Conservation (phyloP, 208 protist genomes). For the Leishmania arabica region DNA sequence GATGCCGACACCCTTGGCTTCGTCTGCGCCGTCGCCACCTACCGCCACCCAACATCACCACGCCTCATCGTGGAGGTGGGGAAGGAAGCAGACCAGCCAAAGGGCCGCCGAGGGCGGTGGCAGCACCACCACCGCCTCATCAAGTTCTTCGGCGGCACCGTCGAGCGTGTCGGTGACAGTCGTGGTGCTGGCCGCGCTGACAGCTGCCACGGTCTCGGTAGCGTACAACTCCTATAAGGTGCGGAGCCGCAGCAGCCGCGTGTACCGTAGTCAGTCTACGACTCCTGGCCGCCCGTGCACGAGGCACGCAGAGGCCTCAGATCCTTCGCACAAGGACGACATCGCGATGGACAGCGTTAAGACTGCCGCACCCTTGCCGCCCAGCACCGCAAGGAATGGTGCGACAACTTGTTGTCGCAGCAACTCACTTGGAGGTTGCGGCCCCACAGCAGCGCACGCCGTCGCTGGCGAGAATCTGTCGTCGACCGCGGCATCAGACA, state of each 20-base stretch:
- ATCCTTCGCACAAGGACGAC: background rate
- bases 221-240: conserved; percentile 16
- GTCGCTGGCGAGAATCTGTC: background rate
- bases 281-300: conserved; percentile 1
- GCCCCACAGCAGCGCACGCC: background rate
- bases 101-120: background rate
- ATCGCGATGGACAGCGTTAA: background rate
- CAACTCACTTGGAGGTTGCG: background rate
- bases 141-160: background rate
- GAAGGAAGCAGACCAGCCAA: background rate
- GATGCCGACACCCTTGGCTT: background rate
- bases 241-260: background rate
- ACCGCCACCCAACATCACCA: background rate
- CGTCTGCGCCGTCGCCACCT: background rate
- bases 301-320: background rate
- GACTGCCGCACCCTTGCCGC: background rate
- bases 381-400: background rate
- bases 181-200: conserved; percentile 11
- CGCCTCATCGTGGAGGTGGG: background rate
- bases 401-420: background rate
- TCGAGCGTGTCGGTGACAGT: background rate
- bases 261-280: background rate
- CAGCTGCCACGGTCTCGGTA: conserved; percentile 6
- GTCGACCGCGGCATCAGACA: background rate
- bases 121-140: background rate